phyloP scores from a whole-genome alignment of 2,329 filamentous ascomycete genomes.

The Penicillium sclerotigenum region DNA sequence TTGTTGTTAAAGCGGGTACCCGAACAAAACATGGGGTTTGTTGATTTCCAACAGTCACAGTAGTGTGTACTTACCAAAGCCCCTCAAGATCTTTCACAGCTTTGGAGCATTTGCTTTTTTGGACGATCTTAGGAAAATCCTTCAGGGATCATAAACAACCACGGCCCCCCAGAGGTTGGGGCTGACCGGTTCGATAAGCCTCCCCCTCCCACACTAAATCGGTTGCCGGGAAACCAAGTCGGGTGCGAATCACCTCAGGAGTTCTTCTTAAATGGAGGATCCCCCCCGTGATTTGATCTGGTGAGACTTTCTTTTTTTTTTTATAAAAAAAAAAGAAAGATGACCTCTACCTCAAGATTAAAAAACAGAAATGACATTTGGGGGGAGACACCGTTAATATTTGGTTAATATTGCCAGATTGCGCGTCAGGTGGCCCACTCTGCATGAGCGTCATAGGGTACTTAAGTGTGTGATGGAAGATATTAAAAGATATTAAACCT shows the following conservation, averaged over 20 bases:
- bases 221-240: conserved; percentile 11
- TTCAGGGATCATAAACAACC: conserved; percentile 11
- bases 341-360: background rate
- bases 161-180: background rate
- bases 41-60: conserved; percentile 7
- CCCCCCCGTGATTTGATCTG: conserved; percentile 13
- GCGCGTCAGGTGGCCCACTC: conserved; percentile 14
- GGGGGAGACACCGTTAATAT: background rate
- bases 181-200: conserved; percentile 21
- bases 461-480: background rate
- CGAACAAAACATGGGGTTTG: conserved; percentile 11
- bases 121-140: conserved; percentile 3
- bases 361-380: background rate
- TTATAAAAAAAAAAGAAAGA: too few species aligned
- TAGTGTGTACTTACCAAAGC: conserved; percentile 5
- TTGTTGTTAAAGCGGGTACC: conserved; percentile 10
- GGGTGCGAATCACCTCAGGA: background rate
- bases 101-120: conserved; percentile 15
- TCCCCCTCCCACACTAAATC: conserved; percentile 8
- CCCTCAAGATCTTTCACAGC: conserved; percentile 10
- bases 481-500: background rate
- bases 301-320: background rate
- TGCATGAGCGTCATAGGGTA: conserved; percentile 17
- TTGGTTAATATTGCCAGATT: conserved; percentile 1
- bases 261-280: background rate